Base-by-base conservation (phyloP, 2,329 filamentous ascomycete genomes). In the Madurella fahalii region DNA sequence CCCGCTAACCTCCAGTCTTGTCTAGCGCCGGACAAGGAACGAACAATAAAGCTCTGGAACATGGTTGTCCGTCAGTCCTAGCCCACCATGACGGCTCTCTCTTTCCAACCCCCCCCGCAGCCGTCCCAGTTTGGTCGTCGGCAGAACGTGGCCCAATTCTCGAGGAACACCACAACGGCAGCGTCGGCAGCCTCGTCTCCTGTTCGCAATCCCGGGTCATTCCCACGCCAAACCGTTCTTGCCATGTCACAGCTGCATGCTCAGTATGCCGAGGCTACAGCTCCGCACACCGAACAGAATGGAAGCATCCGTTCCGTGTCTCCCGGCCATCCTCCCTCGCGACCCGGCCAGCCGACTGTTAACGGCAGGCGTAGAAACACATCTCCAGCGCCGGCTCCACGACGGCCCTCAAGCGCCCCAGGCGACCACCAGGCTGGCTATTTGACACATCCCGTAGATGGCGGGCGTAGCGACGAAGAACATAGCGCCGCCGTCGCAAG, bases 401-500 rank as follows among this genome's bases (percentile, higher is more conserved):
- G 68, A 65, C 74, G 77, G 13, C 75, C 75, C 18, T 74, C 73
- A 7, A 79, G 71, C 55, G 77, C 74, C 5, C 75, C 77, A 0
- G 74, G 71, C 16, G 71, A 72, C 52, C 74, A 75, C 43, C 65
- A 68, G 17, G 62, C 58, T 13, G 40, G 7, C 18, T 51, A 47
- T 12, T 46, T 51, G 45, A 47, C 50, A n/a, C 53, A 20, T 52
- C 60, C 45, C 61, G 73, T 53, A 61, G 58, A 59, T n/a, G 48
- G 52, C 18, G 47, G 46, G 16, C 40, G 34, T 18, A 25, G 39
- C 17, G 56, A 61, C 30, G 53, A 57, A 9, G 51, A 41, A 32
- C 34, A 51, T 15, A 49, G 32, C 8, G n/a, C 56, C 62, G 69
- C 31, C 66, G 42, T 43, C 2, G 25, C 65, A 50, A 72, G 74